Evolutionary conservation across 2,329 filamentous ascomycete species (phyloP).

Genomic region (Ascochyta lentis): DNA sequence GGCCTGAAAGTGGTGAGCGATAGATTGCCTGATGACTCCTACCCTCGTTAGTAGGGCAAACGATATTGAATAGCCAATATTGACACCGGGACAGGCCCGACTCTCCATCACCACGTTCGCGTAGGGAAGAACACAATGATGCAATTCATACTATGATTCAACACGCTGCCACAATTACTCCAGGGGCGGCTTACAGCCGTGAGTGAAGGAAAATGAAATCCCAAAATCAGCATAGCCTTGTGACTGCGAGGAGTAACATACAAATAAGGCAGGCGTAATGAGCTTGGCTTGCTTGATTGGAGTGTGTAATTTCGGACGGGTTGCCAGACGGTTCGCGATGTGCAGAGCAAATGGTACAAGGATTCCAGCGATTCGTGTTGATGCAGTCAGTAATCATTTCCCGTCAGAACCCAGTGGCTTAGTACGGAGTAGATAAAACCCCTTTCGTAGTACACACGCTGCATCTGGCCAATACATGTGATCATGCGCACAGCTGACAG

Average conservation of each 20-base stretch:
- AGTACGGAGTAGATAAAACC: neutral
- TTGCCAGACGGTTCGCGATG: slow-evolving; percentile 22
- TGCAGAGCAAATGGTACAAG: slow-evolving; percentile 27
- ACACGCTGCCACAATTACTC: neutral
- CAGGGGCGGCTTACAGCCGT: neutral
- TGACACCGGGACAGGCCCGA: too few species aligned
- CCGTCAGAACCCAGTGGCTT: neutral
- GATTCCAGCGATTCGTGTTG: neutral
- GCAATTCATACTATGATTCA: neutral
- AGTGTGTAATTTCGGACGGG: slow-evolving; percentile 3
- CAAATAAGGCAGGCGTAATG: neutral
- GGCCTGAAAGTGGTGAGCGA: too few species aligned
- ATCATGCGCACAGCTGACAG: neutral
- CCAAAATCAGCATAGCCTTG: neutral
- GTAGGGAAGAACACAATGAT: neutral
- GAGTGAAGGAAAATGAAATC: neutral
- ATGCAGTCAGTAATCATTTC: neutral
- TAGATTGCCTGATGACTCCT: too few species aligned
- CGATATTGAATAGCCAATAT: too few species aligned
- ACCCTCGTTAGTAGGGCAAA: too few species aligned
- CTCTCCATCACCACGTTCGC: too few species aligned
- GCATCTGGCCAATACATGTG: slow-evolving; percentile 5
- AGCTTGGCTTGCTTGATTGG: neutral
- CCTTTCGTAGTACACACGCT: slow-evolving; percentile 11
- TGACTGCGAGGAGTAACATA: neutral